Conservation (phyloP, 805 yeast genomes). For the Groenewaldozyma salmanticensis region DNA sequence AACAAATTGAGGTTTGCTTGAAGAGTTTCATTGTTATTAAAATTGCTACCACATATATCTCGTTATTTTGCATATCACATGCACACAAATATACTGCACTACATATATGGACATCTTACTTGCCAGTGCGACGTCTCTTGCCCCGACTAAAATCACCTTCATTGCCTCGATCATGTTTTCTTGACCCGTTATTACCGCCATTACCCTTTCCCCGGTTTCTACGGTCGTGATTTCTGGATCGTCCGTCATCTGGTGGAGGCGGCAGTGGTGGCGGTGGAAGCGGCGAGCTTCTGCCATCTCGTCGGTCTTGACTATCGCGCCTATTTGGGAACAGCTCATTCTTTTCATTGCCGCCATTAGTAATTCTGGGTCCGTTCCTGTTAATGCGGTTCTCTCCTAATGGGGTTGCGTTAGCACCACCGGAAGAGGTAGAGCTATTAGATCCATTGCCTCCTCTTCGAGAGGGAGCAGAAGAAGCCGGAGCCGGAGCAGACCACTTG, state of each 20-base stretch:
- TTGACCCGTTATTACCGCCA: too few relatives aligned
- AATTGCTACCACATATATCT: too few relatives aligned
- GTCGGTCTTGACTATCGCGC: background rate
- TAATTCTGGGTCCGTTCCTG: background rate
- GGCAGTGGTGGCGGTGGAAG: slow-evolving; percentile 6
- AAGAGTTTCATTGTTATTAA: too few relatives aligned
- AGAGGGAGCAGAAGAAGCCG: slow-evolving; percentile 1
- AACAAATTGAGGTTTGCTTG: too few relatives aligned
- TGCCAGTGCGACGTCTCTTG: too few relatives aligned
- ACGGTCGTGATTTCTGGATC: background rate
- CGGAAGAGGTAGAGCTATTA: background rate
- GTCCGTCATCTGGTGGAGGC: slow-evolving; percentile 1
- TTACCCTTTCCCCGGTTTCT: background rate
- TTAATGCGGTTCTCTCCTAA: background rate
- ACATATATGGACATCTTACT: too few relatives aligned
- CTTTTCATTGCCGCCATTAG: background rate
- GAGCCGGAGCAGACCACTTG: background rate
- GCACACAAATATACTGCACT: too few relatives aligned
- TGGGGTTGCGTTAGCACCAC: slow-evolving; percentile 1
- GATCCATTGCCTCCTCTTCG: background rate
- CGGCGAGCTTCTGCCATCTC: background rate
- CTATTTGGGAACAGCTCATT: background rate
- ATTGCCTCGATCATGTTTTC: too few relatives aligned
- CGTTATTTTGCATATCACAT: too few relatives aligned
- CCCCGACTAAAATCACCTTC: too few relatives aligned